phyloP scores from a whole-genome alignment of 805 yeast species.

The Grigorovia transvaalensis region DNA sequence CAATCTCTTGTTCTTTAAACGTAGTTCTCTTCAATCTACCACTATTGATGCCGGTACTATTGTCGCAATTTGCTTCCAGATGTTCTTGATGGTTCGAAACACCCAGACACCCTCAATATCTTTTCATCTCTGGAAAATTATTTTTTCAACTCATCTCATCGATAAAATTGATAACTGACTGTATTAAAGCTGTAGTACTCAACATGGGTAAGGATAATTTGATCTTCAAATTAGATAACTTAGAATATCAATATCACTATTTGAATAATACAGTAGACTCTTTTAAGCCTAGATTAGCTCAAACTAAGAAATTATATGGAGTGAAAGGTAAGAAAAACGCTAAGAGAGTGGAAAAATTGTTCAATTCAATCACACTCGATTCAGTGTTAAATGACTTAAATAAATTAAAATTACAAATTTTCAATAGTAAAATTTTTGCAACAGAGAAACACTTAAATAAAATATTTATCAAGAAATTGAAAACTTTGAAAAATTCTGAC shows the following conservation, averaged over 20 bases:
- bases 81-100: not conserved
- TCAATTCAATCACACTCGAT: conserved; percentile 8
- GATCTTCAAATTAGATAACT: conserved; percentile 25
- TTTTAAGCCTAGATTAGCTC: conserved; percentile 25
- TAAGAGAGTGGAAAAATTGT: conserved; percentile 16
- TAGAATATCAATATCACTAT: conserved; percentile 27
- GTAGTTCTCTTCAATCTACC: too few species aligned
- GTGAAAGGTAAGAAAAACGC: conserved; percentile 26
- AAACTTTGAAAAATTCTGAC: conserved; percentile 4
- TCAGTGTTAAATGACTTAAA: conserved; percentile 11
- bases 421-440: conserved; percentile 22
- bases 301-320: conserved; percentile 22
- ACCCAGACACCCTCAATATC: conserved; percentile 2
- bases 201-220: conserved; percentile 29
- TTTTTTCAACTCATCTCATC: not conserved
- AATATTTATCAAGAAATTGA: conserved; percentile 8
- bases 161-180: not conserved
- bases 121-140: not conserved
- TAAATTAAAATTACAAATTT: conserved; percentile 15
- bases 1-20: not conserved
- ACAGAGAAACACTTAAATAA: conserved; percentile 17
- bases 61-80: too few species aligned
- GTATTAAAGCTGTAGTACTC: too few species aligned
- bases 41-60: too few species aligned
- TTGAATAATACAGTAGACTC: conserved; percentile 18